These are phyloP conservation scores for Saccharum officinarum DNA, from an alignment of 176 grass and related monocot species.

Conservation along the genomic window DNA sequence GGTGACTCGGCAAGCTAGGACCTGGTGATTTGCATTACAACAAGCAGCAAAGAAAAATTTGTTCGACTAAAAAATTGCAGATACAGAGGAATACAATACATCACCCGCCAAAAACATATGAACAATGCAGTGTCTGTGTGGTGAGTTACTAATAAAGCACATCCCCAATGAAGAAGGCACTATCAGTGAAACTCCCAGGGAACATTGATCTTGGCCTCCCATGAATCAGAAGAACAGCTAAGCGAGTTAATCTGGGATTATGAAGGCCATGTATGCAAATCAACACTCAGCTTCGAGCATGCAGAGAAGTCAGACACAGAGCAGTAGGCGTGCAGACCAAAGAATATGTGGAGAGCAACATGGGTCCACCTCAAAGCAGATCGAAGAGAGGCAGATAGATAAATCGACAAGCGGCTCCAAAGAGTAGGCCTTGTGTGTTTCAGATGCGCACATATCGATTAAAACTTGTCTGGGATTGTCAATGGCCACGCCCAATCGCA, in stretches of 20 bases:
- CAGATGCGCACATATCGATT: not conserved
- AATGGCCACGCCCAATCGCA: not conserved
- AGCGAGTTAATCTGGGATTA: slow-evolving; percentile 63
- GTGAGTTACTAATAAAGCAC: slow-evolving; percentile 66
- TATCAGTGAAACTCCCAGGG: slow-evolving; percentile 67
- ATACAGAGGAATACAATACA: not conserved
- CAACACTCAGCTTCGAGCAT: not conserved
- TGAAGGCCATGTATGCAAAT: slow-evolving; percentile 40
- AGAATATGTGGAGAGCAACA: slow-evolving; percentile 7
- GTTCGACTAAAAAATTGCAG: not conserved
- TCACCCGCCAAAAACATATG: not conserved
- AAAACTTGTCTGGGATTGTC: not conserved
- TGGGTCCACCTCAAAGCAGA: not conserved
- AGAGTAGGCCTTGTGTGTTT: slow-evolving; percentile 7
- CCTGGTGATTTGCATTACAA: too few relatives aligned
- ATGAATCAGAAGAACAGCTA: slow-evolving; percentile 75
- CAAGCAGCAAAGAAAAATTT: not conserved
- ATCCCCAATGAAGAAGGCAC: slow-evolving; percentile 32
- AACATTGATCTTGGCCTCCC: slow-evolving; percentile 53
- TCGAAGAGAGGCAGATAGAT: not conserved
- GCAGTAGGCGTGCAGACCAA: not conserved
- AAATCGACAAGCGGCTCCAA: not conserved
- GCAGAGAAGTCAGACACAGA: not conserved
- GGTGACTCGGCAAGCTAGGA: too few relatives aligned
- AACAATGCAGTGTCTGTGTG: slow-evolving; percentile 28